These are phyloP conservation scores for Zygosaccharomyces lentus DNA, from an alignment of 805 yeast species.

Conservation along the genomic window DNA sequence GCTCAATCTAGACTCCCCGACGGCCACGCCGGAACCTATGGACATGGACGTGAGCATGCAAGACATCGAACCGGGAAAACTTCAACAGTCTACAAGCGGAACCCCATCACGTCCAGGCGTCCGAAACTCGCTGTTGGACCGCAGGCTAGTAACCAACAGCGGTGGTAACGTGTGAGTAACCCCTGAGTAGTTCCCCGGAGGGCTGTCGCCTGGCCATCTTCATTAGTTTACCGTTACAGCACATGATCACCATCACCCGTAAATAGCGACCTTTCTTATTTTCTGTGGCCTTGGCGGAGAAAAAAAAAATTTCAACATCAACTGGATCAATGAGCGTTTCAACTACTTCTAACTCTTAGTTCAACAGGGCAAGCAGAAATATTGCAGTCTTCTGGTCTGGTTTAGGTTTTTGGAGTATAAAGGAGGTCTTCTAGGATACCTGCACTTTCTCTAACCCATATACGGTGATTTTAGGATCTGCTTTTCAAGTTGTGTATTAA, in stretches of 20 bases:
- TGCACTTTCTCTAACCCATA: slow-evolving; percentile 13
- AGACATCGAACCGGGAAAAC: slow-evolving; percentile 14
- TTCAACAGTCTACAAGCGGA: neutral
- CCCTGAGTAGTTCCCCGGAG: neutral
- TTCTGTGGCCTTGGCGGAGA: slow-evolving; percentile 1
- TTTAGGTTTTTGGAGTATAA: slow-evolving; percentile 6
- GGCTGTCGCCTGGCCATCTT: neutral
- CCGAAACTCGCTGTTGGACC: slow-evolving; percentile 13
- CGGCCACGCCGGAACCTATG: slow-evolving; percentile 7
- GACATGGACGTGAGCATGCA: slow-evolving; percentile 26
- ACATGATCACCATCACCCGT: neutral
- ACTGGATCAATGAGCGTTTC: neutral
- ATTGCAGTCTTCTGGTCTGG: slow-evolving; percentile 7
- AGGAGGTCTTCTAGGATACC: slow-evolving; percentile 7
- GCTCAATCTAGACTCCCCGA: slow-evolving; percentile 8
- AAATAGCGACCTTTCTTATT: neutral
- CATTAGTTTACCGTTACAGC: neutral
- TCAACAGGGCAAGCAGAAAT: slow-evolving; percentile 8
- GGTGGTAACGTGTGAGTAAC: neutral
- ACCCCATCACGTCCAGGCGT: neutral
- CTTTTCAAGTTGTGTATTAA: slow-evolving; percentile 16
- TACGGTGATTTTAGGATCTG: slow-evolving; percentile 15
- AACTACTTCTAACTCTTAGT: neutral
- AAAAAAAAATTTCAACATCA: slow-evolving; percentile 4
- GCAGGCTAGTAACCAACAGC: slow-evolving; percentile 7